phyloP scores from a whole-genome alignment of 345 rosid genomes.

The Orychophragmus violaceus region DNA sequence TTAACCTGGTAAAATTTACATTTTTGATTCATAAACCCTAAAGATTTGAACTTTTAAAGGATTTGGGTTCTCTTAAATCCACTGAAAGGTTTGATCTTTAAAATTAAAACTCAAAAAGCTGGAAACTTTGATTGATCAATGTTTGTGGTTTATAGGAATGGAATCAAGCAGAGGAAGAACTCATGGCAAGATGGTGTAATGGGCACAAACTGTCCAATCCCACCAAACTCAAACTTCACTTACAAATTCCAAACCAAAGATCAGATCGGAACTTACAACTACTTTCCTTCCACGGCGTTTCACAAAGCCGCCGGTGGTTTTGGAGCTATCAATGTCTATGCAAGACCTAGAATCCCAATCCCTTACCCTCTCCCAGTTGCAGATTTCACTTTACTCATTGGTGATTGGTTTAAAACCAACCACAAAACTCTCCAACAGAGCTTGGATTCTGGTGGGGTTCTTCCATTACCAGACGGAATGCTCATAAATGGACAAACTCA shows the following conservation, averaged over 20 bases:
- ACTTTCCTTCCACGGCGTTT: conserved; percentile 73
- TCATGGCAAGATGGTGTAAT: conserved; percentile 87
- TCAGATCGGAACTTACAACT: conserved; percentile 74
- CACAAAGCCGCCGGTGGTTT: conserved; percentile 89
- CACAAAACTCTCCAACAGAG: conserved; percentile 42
- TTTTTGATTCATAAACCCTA: background rate
- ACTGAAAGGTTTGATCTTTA: background rate
- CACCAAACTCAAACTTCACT: conserved; percentile 73
- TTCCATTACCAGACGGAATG: conserved; percentile 61
- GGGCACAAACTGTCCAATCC: conserved; percentile 89
- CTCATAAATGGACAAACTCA: conserved; percentile 58
- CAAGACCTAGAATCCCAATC: conserved; percentile 62
- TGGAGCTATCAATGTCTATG: conserved; percentile 58
- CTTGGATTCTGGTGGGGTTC: conserved; percentile 59
- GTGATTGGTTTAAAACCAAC: conserved; percentile 79
- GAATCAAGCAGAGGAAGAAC: conserved; percentile 80
- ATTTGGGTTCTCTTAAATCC: background rate
- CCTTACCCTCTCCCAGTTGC: conserved; percentile 64
- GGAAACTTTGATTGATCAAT: background rate
- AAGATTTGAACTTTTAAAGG: background rate
- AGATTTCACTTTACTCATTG: conserved; percentile 69
- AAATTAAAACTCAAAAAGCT: background rate
- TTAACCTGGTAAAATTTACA: conserved; percentile 60
- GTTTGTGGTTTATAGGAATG: conserved; percentile 51
- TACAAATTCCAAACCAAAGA: conserved; percentile 84